Conservation (phyloP, 2,329 filamentous ascomycete genomes). For the Alternaria triticimaculans region DNA sequence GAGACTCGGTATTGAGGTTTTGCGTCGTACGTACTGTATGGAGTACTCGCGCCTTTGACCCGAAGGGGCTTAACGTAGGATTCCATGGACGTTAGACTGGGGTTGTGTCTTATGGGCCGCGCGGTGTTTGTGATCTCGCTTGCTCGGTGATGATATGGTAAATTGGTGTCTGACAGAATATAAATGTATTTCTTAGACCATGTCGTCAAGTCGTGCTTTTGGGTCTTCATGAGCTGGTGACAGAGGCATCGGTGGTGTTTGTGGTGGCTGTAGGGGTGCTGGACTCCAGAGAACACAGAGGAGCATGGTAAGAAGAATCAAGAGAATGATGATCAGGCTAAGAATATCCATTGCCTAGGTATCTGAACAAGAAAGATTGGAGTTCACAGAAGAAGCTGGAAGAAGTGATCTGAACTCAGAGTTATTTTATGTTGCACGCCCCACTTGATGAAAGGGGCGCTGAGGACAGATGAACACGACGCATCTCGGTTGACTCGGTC, state of each 20-base stretch:
- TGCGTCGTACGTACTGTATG: not conserved
- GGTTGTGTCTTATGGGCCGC: rapidly evolving
- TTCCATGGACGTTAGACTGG: rapidly evolving
- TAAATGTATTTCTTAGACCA: not conserved
- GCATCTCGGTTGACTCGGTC: not conserved
- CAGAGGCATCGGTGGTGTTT: not conserved
- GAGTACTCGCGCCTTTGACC: not conserved
- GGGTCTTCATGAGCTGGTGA: not conserved
- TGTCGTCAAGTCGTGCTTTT: rapidly evolving
- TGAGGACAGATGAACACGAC: not conserved
- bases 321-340: rapidly evolving
- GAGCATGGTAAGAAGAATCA: not conserved
- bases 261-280: not conserved
- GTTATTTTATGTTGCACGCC: rapidly evolving
- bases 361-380: too few relatives aligned
- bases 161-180: rapidly evolving
- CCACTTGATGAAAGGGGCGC: not conserved
- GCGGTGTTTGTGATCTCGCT: not conserved
- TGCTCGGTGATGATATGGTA: not conserved
- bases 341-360: not conserved
- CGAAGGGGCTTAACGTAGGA: not conserved
- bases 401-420: not conserved
- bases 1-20: not conserved
- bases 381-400: too few relatives aligned
- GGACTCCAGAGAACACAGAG: not conserved